Evolutionary conservation across 192 early-diverging fungal species (phyloP).

Genomic region (Podila epicladia): DNA sequence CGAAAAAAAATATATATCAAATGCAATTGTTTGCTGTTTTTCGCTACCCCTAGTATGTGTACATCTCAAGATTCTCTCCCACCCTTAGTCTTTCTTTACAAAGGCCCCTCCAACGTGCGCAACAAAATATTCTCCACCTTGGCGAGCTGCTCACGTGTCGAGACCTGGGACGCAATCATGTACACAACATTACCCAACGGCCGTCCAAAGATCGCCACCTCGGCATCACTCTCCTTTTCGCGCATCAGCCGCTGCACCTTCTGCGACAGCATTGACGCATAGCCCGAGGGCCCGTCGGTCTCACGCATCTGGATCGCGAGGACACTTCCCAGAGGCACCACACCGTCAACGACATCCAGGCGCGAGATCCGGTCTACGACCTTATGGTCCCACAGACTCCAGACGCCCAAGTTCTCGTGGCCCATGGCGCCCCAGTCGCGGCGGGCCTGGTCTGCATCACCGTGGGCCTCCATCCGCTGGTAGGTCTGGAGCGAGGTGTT

Average conservation of each 20-base stretch:
- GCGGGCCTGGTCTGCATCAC: conserved; percentile 34
- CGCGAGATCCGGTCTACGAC: conserved; percentile 61
- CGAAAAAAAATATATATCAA: too few species aligned
- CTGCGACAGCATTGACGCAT: conserved; percentile 35
- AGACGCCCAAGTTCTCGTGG: conserved; percentile 38
- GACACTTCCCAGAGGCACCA: conserved; percentile 74
- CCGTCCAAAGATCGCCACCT: conserved; percentile 66
- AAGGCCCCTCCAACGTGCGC: conserved; percentile 29
- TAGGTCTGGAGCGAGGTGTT: conserved; percentile 63
- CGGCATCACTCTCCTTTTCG: conserved; percentile 30
- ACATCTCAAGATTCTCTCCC: too few species aligned
- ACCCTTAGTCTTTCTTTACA: not conserved
- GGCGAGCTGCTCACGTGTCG: conserved; percentile 49
- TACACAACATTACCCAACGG: conserved; percentile 85
- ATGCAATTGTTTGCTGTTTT: too few species aligned
- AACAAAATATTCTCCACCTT: conserved; percentile 59
- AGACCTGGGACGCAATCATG: conserved; percentile 71
- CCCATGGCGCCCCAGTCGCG: conserved; percentile 50
- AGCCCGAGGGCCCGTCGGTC: conserved; percentile 20
- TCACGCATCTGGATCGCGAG: conserved; percentile 71
- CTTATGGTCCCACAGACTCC: conserved; percentile 64
- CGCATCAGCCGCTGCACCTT: conserved; percentile 32
- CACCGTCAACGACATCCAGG: conserved; percentile 68
- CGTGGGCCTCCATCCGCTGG: conserved; percentile 48
- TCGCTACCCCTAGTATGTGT: too few species aligned